Evolutionary conservation across 1,139 yeast genomes (phyloP), one percentile per base, ranked within the genome.

Genomic region (Geotrichum australiense): DNA sequence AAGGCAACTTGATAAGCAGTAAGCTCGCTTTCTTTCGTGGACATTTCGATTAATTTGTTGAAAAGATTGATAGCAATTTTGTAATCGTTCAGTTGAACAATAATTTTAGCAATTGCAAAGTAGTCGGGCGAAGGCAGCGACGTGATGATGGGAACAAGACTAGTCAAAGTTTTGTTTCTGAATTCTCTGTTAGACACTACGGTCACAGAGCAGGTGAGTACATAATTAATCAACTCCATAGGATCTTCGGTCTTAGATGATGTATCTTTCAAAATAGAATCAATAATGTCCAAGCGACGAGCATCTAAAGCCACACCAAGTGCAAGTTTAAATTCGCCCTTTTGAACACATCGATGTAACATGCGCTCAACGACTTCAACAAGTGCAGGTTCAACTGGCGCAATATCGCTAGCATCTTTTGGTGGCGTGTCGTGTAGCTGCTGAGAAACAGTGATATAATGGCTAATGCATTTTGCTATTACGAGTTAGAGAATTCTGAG

Each of bases 1-100:
- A 91, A 91, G 1, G 97, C 97, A 45, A 93, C 86, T 67, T 91
- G 99, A 61, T 78, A 85, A 3, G 95, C 94, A 48, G 83, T 70
- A 51, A 78, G 65, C 14, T 64, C 54, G 33, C 68, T 68, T 15
- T 65, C 63, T 5, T 34, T 58, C 30, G 53, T 47, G 16, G 62
- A 52, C 25, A 69, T 65, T 2, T 53, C 49, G 39, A 85, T 59
- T 47, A 84, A 69, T 50, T 74, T 74, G 52, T 74, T 71, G 59
- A 91, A 85, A 41, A 87, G 67, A 43, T 71, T 69, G 30, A 74
- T 70, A 3, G 96, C 94, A 52, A 84, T 70, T 12, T 68, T 63
- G 30, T 78, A 67, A 59, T 87, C 94, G 59, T 87, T 86, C 57
- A 91, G 70, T 61, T 86, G 94, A 35, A 91, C 93, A 41, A 89